Evolutionary conservation across 179 eudicot genomes (phyloP), one percentile per base, ranked within the genome.

Genomic region (Corrigiola litoralis): DNA sequence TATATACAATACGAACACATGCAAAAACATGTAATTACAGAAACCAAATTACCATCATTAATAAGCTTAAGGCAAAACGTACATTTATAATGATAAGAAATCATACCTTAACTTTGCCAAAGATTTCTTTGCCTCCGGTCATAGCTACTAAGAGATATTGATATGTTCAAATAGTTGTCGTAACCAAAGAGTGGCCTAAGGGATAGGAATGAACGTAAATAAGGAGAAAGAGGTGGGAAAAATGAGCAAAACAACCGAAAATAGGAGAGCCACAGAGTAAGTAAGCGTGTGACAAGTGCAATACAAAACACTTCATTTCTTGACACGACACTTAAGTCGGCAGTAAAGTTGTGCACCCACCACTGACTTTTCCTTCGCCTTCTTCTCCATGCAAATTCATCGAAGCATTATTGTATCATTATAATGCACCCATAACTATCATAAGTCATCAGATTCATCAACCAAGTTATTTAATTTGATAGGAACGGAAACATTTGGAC

Each of bases 41-140:
- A 16, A 40, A 14, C n/a, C 10, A 27, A 57, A 34, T 6, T 33
- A 34, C 11, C 21, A 59, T 20, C 2, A 2, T 1, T 40, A 20
- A 34, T 23, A 16, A 25, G 23, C 42, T 6, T 8, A 65, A 3
- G 38, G n/a, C 18, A 6, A 3, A 18, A 28, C 38, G 32, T 54
- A 58, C 42, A 42, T 12, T n/a, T 20, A 14, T 28, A 41, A 20
- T 11, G 5, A 36, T 5, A 59, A 16, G 2, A 32, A 6, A 38
- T 17, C 37, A 28, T 66, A 72, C 76, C 76, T 72, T 66, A 23
- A 72, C 67, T 60, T 72, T 59, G 47, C 5, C 54, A 45, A 82
- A 66, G 64, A 85, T 72, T 67, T 80, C 82, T 77, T 71, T 74
- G 58, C 80, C 68, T 33, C 80, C 65, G 13, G 75, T 28, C 83